phyloP scores from a whole-genome alignment of 2,329 filamentous ascomycete species.

The Exophiala alcalophila region DNA sequence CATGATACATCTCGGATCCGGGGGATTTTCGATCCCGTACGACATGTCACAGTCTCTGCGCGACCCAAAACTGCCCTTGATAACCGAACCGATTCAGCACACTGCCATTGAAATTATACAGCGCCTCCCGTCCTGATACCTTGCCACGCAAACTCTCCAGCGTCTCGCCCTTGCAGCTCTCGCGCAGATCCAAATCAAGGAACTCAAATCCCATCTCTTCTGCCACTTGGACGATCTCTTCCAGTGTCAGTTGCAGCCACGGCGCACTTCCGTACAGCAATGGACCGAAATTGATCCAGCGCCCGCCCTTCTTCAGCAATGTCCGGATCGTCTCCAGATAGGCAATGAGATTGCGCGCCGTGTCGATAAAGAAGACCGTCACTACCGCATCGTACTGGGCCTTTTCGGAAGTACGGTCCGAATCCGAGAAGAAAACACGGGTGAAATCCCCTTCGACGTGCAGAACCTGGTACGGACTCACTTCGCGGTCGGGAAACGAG shows the following conservation, averaged over 20 bases:
- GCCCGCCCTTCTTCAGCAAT: constrained; percentile 72
- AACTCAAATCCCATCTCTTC: constrained; percentile 55
- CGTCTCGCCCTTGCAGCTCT: too few species aligned
- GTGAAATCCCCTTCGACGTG: constrained; percentile 59
- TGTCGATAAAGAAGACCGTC: constrained; percentile 94
- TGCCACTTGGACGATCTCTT: constrained; percentile 51
- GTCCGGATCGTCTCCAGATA: constrained; percentile 80
- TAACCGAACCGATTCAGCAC: constrained; percentile 55
- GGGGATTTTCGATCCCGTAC: too few species aligned
- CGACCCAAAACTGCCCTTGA: constrained; percentile 56
- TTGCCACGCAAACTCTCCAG: too few species aligned
- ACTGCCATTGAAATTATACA: constrained; percentile 53
- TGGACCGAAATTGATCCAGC: constrained; percentile 87
- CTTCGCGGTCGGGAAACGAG: constrained; percentile 44
- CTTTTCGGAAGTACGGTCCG: constrained; percentile 13
- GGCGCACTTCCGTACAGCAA: constrained; percentile 65
- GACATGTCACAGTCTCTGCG: too few species aligned
- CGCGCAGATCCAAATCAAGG: constrained; percentile 44
- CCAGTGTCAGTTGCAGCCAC: constrained; percentile 55
- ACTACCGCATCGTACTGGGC: constrained; percentile 72
- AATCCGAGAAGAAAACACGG: constrained; percentile 36
- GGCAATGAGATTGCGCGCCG: constrained; percentile 83
- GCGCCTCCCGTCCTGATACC: constrained; percentile 44
- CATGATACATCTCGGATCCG: too few species aligned
- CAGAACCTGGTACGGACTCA: constrained; percentile 26